Base-by-base conservation (phyloP, 1,139 yeast species). In the Candida tetrigidarum region DNA sequence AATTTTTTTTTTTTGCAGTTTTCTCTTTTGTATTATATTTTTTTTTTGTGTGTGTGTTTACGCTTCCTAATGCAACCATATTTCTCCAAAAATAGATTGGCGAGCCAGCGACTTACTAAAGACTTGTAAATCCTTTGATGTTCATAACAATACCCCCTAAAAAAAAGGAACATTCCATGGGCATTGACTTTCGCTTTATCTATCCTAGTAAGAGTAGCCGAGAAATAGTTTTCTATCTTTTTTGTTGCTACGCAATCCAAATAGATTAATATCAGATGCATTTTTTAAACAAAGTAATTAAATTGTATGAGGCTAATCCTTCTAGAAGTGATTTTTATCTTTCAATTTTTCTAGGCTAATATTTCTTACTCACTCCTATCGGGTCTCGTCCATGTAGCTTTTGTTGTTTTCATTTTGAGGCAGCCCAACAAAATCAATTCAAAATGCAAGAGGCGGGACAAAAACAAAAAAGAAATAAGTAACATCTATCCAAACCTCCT, bases 51-150 rank as follows among this genome's bases (percentile, higher is more conserved):
- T 33, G 27, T 9, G 2, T 10, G 37, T 34, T n/a, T n/a, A n/a
- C n/a, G n/a, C n/a, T n/a, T 7, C 28, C 37, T 34, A 28, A 34
- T 34, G 37, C 37, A 34, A 34, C 37, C 28, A 22, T n/a, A 32
- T 4, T n/a, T 32, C 15, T 4, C 36, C 36, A 32, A 32, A 32
- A 32, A 19, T 5, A 19, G 34, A 30, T 16, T 16, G 12, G 15
- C 20, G 22, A 30, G 34, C 34, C 34, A 30, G 32, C 32, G 18
- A 15, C n/a, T 3, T 11, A n/a, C n/a, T 12, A 25, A 11, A 25
- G 28, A n/a, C n/a, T 5, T 25, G 28, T 25, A 25, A 25, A 25
- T 25, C 28, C 28, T 25, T 25, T 12, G n/a, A 25, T n/a, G 28
- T 2, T 11, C 28, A 25, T 4, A n/a, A 27, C 30, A n/a, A 9